phyloP scores from a whole-genome alignment of 1,284 basidiomycete genomes.

The Irpex lacteus region DNA sequence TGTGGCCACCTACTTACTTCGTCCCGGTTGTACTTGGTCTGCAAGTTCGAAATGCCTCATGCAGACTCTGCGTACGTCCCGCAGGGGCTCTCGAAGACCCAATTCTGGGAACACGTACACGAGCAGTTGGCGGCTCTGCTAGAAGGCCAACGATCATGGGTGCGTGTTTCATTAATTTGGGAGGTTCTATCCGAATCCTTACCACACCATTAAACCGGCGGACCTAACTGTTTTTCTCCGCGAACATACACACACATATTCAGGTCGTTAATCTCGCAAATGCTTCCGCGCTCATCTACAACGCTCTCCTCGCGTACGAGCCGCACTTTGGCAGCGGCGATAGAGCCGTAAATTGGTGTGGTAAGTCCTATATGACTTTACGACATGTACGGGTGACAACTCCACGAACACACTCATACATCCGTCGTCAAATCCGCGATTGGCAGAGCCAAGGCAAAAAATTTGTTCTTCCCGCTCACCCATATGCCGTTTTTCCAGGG shows the following conservation, averaged over 20 bases:
- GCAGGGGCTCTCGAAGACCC: constrained; percentile 60
- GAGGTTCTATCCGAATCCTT: not conserved
- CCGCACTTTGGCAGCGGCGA: constrained; percentile 61
- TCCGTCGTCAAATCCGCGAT: not conserved
- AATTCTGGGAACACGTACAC: constrained; percentile 78
- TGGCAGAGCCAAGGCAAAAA: not conserved
- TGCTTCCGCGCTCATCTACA: constrained; percentile 76
- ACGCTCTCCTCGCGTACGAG: constrained; percentile 66
- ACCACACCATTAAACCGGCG: not conserved
- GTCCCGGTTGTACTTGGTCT: not conserved
- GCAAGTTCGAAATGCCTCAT: constrained; percentile 63
- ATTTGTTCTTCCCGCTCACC: constrained; percentile 9
- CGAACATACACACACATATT: not conserved
- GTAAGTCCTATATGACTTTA: constrained; percentile 40
- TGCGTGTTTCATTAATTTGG: constrained; percentile 27
- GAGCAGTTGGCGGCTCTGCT: constrained; percentile 62
- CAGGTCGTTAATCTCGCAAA: constrained; percentile 88
- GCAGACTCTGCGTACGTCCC: constrained; percentile 80
- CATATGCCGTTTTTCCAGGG: constrained; percentile 41
- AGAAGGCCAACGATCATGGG: constrained; percentile 75
- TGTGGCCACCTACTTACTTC: not conserved
- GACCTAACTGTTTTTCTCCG: not conserved
- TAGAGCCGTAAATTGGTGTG: constrained; percentile 86
- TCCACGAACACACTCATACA: not conserved
- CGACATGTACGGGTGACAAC: not conserved